Evolutionary conservation across 1,284 basidiomycete species (phyloP), one percentile per base, ranked within the genome.

Genomic region (Neotropicomus parvogracilis): DNA sequence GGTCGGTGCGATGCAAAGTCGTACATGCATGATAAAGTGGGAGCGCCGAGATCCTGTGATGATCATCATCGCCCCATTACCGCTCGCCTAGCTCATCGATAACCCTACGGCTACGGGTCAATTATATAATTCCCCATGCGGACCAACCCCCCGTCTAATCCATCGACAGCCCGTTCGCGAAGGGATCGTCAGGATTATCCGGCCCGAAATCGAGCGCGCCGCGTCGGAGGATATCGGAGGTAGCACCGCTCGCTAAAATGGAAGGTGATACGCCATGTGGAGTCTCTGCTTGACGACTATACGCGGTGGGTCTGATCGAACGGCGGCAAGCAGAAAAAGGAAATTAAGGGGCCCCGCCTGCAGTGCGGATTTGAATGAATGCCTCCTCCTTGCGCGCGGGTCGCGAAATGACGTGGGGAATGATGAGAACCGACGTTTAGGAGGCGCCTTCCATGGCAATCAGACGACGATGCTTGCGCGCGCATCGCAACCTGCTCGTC

Each of bases 141-240:
- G 58, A 64, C 44, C 34, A 51, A n/a, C 38, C 48, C 48, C 55
- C 49, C 60, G 55, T 49, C 58, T 43, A 50, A 57, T 52, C 38
- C 43, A 41, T 46, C 44, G 7, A n/a, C n/a, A n/a, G n/a, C n/a
- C n/a, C 43, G 17, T 64, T 61, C 63, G 58, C 55, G 62, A 61
- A 63, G 62, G 52, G 63, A 65, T 68, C 66, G 65, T 62, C 65
- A 68, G 55, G 65, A 48, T 55, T 46, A 58, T 46, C 58, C 66
- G 66, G 59, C n/a, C 63, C 66, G 62, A 54, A 40, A 43, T 49
- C 55, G 9, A 29, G 24, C 20, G 10, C 33, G 28, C 35, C 42
- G 34, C 41, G 39, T 50, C 59, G 59, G 59, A 65, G 62, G 58
- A 54, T 40, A 46, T 65, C 65, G 66, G 66, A 66, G 38, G 50